Evolutionary conservation across 176 grass and related monocot genomes (phyloP).

Genomic region (Eragrostis curvula): DNA sequence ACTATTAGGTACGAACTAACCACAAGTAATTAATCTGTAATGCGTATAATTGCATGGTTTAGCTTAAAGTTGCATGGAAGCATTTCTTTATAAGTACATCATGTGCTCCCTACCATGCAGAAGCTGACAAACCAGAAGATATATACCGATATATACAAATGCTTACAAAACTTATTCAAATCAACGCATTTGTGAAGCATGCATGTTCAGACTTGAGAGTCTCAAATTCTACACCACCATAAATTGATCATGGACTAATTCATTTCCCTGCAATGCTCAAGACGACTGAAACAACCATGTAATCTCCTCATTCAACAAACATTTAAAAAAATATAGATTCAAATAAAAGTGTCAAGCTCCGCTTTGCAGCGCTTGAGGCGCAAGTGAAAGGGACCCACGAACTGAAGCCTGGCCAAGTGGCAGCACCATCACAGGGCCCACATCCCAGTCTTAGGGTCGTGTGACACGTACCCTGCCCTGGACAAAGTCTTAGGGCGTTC

Average conservation of each 20-base stretch:
- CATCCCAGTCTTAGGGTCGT: not conserved
- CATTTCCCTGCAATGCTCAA: not conserved
- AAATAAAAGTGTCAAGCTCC: slow-evolving; percentile 32
- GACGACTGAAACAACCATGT: not conserved
- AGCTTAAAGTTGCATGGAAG: slow-evolving; percentile 36
- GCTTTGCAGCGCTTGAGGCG: slow-evolving; percentile 45
- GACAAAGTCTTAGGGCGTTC: slow-evolving; percentile 19
- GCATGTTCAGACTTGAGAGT: not conserved
- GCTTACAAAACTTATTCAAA: not conserved
- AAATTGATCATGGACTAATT: slow-evolving; percentile 22
- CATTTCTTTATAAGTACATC: not conserved
- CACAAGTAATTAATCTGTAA: slow-evolving; percentile 1
- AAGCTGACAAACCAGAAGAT: not conserved
- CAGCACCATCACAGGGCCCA: slow-evolving; percentile 12
- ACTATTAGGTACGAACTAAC: not conserved
- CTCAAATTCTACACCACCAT: not conserved
- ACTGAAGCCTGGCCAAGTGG: slow-evolving; percentile 30
- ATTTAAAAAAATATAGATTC: not conserved
- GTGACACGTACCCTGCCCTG: slow-evolving; percentile 21
- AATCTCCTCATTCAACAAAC: not conserved
- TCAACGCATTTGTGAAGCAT: not conserved
- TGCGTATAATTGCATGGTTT: not conserved
- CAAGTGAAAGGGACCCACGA: slow-evolving; percentile 62
- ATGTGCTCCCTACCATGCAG: slow-evolving; percentile 6
- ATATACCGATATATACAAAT: not conserved